phyloP scores from a whole-genome alignment of 2,329 filamentous ascomycete genomes.

The Scopulariopsis brevicaulis region DNA sequence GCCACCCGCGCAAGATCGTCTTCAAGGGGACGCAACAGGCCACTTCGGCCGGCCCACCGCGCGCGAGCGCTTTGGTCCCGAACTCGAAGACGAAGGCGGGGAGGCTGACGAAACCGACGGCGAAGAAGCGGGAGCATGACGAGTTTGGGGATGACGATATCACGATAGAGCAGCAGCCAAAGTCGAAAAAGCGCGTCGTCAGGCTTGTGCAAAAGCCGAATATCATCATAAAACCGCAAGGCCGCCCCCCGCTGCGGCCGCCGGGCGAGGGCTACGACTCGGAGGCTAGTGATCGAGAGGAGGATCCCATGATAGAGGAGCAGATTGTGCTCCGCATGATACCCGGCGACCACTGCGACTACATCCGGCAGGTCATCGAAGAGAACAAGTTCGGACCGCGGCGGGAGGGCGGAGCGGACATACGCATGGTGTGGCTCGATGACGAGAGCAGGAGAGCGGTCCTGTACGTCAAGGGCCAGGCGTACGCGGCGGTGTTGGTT shows the following conservation, averaged over 20 bases:
- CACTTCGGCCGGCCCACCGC: slow-evolving; percentile 18
- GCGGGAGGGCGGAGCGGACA: slow-evolving; percentile 59
- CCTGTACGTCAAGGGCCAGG: slow-evolving; percentile 55
- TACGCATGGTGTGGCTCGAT: slow-evolving; percentile 71
- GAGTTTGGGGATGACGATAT: slow-evolving; percentile 34
- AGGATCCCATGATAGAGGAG: slow-evolving; percentile 79
- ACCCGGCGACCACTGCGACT: slow-evolving; percentile 76
- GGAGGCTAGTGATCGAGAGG: slow-evolving; percentile 82
- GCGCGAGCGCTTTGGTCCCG: slow-evolving; percentile 11
- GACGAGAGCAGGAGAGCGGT: slow-evolving; percentile 62
- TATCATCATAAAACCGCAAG: slow-evolving; percentile 47
- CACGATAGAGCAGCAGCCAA: slow-evolving; percentile 8
- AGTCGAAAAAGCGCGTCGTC: slow-evolving; percentile 10
- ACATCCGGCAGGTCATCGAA: slow-evolving; percentile 63
- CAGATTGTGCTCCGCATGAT: slow-evolving; percentile 84
- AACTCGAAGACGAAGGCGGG: slow-evolving; percentile 47
- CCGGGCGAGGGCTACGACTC: slow-evolving; percentile 92
- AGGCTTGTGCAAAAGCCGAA: slow-evolving; percentile 12
- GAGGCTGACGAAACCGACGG: slow-evolving; percentile 45
- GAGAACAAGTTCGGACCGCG: slow-evolving; percentile 65
- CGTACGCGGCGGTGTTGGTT: slow-evolving; percentile 69
- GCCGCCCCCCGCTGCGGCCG: slow-evolving; percentile 56
- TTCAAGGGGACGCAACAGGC: slow-evolving; percentile 24
- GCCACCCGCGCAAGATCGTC: slow-evolving; percentile 23
- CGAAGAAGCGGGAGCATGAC: slow-evolving; percentile 50